Percentiles rank a stretch among this genome's conserved stretches.
phyloP scores from a whole-genome alignment of 768 basidiomycete genomes.

The Zangia roseola region DNA sequence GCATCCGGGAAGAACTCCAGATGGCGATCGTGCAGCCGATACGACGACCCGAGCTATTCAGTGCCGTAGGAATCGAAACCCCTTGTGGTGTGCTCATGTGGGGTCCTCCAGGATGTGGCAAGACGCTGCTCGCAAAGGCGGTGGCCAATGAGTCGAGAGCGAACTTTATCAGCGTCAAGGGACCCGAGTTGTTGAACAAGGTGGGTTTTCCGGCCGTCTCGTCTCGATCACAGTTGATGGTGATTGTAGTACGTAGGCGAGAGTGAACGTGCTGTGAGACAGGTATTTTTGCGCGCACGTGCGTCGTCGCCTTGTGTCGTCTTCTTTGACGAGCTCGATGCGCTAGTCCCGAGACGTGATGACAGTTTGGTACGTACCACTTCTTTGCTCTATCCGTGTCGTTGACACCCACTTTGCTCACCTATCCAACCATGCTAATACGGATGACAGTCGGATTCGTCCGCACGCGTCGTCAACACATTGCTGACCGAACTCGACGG shows the following conservation, averaged over 20 bases:
- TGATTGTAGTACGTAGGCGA: slow-evolving; percentile 86
- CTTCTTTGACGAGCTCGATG: slow-evolving; percentile 94
- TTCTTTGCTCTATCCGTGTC: background rate
- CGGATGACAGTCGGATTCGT: slow-evolving; percentile 70
- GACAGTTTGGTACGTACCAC: slow-evolving; percentile 68
- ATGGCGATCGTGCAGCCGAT: slow-evolving; percentile 99
- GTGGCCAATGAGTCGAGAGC: slow-evolving; percentile 95
- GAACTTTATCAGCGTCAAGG: slow-evolving; percentile 98
- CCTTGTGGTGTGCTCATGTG: slow-evolving; percentile 95
- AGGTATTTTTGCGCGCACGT: slow-evolving; percentile 90
- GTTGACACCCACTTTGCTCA: too few species aligned
- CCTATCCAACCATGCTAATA: background rate
- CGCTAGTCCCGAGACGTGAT: slow-evolving; percentile 86
- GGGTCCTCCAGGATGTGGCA: slow-evolving; percentile 99
- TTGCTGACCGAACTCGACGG: slow-evolving; percentile 93
- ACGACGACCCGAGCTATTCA: slow-evolving; percentile 84
- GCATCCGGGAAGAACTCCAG: slow-evolving; percentile 84
- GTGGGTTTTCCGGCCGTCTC: slow-evolving; percentile 38
- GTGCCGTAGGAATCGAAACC: slow-evolving; percentile 82
- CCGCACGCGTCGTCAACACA: slow-evolving; percentile 87
- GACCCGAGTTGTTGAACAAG: slow-evolving; percentile 96
- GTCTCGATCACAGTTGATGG: background rate
- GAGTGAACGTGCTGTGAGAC: slow-evolving; percentile 91
- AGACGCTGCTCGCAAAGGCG: slow-evolving; percentile 96
- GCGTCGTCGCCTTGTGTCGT: slow-evolving; percentile 94